Evolutionary conservation across 495 filamentous ascomycete species (phyloP).

Genomic region (Beverwykella pulmonaria): DNA sequence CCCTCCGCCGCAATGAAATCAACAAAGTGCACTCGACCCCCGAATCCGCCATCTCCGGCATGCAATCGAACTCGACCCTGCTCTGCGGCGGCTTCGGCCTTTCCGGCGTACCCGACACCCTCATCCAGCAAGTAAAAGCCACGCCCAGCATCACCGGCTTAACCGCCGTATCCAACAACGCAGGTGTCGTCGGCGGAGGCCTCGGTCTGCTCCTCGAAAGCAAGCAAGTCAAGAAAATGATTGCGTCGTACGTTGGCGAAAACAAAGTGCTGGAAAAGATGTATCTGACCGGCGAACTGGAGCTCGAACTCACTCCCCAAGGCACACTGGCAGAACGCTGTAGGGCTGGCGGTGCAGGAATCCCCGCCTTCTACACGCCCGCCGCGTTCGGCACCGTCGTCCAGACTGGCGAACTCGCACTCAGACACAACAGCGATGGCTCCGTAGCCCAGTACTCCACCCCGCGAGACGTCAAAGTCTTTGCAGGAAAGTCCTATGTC

Average conservation of each 20-base stretch:
- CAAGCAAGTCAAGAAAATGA: constrained; percentile 60
- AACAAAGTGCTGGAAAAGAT: constrained; percentile 68
- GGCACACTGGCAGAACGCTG: constrained; percentile 66
- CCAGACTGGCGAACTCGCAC: constrained; percentile 63
- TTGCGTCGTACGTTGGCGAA: constrained; percentile 63
- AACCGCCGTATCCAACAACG: constrained; percentile 69
- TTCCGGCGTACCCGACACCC: constrained; percentile 43
- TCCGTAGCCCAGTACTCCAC: constrained; percentile 57
- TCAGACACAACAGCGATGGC: constrained; percentile 55
- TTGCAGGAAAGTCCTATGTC: constrained; percentile 60
- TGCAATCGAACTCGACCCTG: constrained; percentile 39
- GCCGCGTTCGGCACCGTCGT: constrained; percentile 64
- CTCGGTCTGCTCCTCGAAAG: constrained; percentile 49
- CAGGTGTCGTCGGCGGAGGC: constrained; percentile 59
- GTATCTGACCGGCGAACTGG: constrained; percentile 63
- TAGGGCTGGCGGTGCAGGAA: constrained; percentile 65
- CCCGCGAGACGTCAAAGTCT: constrained; percentile 61
- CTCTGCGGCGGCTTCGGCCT: constrained; percentile 45
- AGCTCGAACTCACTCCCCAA: constrained; percentile 67
- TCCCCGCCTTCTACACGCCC: constrained; percentile 68
- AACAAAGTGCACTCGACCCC: constrained; percentile 47
- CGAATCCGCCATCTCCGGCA: constrained; percentile 40
- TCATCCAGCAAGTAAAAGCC: constrained; percentile 37
- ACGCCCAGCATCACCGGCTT: constrained; percentile 47
- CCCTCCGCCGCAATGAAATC: constrained; percentile 43